Conservation (phyloP, 2,329 filamentous ascomycete genomes). For the Sclerotinia trifoliorum region DNA sequence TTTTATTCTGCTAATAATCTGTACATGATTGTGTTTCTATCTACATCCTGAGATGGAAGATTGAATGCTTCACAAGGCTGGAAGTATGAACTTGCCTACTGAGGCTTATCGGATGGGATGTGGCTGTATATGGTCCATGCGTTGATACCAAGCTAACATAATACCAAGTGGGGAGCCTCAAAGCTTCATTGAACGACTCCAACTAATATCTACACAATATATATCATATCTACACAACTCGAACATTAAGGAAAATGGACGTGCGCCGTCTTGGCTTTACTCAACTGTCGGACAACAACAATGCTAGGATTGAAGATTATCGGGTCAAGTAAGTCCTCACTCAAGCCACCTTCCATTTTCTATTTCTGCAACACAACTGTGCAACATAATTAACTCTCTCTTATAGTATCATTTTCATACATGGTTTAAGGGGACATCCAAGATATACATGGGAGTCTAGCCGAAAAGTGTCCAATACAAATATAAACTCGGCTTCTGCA, state of each 20-base stretch:
- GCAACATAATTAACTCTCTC: not conserved
- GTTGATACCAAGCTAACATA: no score
- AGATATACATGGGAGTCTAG: conserved; percentile 3
- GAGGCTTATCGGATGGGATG: no score
- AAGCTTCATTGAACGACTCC: not conserved
- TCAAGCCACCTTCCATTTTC: not conserved
- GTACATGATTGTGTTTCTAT: no score
- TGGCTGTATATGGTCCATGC: no score
- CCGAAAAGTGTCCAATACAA: not conserved
- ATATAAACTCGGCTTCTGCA: not conserved
- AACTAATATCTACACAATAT: not conserved
- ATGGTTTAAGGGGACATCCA: conserved; percentile 10
- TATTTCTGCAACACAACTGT: not conserved
- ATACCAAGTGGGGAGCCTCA: not conserved
- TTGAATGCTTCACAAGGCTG: no score
- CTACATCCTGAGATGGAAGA: no score
- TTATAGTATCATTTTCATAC: conserved; percentile 7
- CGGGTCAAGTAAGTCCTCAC: not conserved
- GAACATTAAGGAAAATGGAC: not conserved
- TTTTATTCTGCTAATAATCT: no score
- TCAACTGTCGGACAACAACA: not conserved
- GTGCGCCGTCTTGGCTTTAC: not conserved
- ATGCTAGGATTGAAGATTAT: no score
- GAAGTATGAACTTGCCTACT: no score
- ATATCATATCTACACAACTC: not conserved